Conservation (phyloP, 257 asterid genomes). For the Verbascum thapsus region DNA sequence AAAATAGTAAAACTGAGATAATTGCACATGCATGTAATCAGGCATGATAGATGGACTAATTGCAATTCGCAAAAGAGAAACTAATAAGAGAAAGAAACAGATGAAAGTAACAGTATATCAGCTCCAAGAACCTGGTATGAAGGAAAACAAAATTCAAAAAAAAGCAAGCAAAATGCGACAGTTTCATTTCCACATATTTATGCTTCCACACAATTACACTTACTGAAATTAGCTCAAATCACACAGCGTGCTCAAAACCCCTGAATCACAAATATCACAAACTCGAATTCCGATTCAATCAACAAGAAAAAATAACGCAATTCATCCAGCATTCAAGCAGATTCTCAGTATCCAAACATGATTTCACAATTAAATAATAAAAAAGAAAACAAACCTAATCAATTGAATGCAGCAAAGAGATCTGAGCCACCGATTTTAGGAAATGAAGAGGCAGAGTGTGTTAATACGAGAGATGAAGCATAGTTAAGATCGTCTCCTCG, state of each 20-base stretch:
- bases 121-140: conserved; percentile 14
- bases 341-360: background rate
- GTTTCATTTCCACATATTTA: background rate
- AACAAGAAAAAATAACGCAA: conserved; percentile 15
- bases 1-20: background rate
- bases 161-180: background rate
- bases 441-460: conserved; percentile 13
- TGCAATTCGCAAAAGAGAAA: background rate
- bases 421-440: conserved; percentile 21
- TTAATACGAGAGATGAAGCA: conserved; percentile 25
- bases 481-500: conserved; percentile 35
- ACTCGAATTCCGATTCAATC: conserved; percentile 20
- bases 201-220: background rate
- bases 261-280: background rate
- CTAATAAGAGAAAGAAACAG: background rate
- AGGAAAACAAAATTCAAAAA: background rate
- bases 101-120: background rate
- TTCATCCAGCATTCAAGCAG: conserved; percentile 24
- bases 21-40: conserved; percentile 14
- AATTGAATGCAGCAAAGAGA: conserved; percentile 23
- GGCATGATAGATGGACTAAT: background rate
- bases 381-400: background rate
- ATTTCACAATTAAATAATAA: background rate
- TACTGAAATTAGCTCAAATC: conserved; percentile 12
- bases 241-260: background rate